Evolutionary conservation across 148 eudicot genomes (phyloP).

Genomic region (Beta vulgaris): DNA sequence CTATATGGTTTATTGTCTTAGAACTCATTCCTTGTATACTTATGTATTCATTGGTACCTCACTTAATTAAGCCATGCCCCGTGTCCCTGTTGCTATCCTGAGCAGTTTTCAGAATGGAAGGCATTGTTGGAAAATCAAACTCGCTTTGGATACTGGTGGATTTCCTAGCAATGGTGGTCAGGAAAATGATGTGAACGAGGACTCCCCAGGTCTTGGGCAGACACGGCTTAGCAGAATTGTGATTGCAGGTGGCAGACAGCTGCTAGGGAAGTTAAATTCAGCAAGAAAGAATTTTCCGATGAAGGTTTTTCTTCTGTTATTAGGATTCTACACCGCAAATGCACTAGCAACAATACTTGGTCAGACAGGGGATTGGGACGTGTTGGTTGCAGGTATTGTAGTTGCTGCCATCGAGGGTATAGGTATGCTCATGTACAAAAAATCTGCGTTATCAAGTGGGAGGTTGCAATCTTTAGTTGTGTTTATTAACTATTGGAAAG

Average conservation of each 20-base stretch:
- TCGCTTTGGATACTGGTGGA: constrained; percentile 76
- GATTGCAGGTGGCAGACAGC: constrained; percentile 68
- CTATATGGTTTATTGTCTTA: background rate
- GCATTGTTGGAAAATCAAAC: constrained; percentile 45
- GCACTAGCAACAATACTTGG: constrained; percentile 95
- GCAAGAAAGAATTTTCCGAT: constrained; percentile 85
- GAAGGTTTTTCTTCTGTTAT: constrained; percentile 84
- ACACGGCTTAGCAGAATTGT: constrained; percentile 85
- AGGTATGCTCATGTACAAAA: constrained; percentile 90
- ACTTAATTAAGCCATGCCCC: background rate
- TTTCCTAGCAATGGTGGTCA: constrained; percentile 47
- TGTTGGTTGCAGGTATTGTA: constrained; percentile 87
- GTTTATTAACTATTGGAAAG: constrained; percentile 91
- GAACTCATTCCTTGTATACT: background rate
- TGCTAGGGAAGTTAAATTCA: constrained; percentile 65
- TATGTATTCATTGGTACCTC: background rate
- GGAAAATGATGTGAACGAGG: constrained; percentile 41
- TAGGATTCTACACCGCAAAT: constrained; percentile 95
- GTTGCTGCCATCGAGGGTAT: constrained; percentile 96
- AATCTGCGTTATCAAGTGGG: constrained; percentile 34
- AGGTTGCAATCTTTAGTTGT: constrained; percentile 65
- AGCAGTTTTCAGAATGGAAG: constrained; percentile 41
- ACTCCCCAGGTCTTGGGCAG: constrained; percentile 50
- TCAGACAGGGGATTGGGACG: constrained; percentile 98
- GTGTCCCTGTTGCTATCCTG: background rate